Evolutionary conservation across 2,329 filamentous ascomycete species (phyloP), one percentile per base, ranked within the genome.

Genomic region (Monosporascus sp.): DNA sequence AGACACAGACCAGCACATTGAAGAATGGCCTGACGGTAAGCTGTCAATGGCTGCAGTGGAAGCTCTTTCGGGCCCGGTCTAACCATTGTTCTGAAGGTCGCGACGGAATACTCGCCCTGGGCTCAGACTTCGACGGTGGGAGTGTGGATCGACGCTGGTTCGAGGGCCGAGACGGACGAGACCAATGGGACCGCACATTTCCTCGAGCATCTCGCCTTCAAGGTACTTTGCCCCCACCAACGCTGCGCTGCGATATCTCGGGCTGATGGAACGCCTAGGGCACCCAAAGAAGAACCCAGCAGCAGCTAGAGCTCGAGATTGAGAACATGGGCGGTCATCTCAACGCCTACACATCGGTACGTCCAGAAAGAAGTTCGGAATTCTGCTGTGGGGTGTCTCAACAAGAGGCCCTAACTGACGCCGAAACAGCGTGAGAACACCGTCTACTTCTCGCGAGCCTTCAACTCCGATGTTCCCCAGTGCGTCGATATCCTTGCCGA

Each of bases 261-360:
- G 43, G 53, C 61, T 67, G 48, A 66, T 40, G 27, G 26, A 40
- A 36, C 51, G 24, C 48, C 22, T 59, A 92, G 92, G 94, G 94
- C 67, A 99, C 94, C 64, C 83, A 88, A 76, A 96, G 89, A 81
- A 86, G 94, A 76, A 91, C 89, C 62, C 94, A 99, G 78, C 89
- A 95, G 73, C 94, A 99, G 80, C 83, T 99, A 73, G 94, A 99
- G 81, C 87, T 99, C 62, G 94, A 99, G 82, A 97, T 99, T 71
- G 94, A 99, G 84, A 99, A 99, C 81, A 97, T 99, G 90, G 94
- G 94, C 74, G 94, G 91, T 62, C 94, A 99, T 80, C 84, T 99
- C 68, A 99, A 99, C 78, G 94, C 94, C 73, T 99, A 99, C 82
- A 99, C 94, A 68, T 97, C 93, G 81, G 92, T 97, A 86, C 70